Evolutionary conservation across 2,329 filamentous ascomycete species (phyloP).

Genomic region (Fusarium annulatum): DNA sequence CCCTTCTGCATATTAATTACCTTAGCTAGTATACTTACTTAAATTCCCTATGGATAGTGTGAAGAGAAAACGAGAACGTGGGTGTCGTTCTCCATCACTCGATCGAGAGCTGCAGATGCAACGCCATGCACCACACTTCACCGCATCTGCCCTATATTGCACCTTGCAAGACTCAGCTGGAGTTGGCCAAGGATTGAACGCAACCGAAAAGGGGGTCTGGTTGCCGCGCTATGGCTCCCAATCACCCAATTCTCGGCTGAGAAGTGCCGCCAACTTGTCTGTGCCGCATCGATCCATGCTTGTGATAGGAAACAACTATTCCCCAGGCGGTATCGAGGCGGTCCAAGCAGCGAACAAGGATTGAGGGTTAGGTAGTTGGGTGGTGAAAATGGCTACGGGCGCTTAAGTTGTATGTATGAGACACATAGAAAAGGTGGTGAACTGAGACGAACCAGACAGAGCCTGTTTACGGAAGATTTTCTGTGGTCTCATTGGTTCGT

Average conservation of each 20-base stretch:
- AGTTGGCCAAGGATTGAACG: not conserved
- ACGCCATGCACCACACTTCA: slow-evolving; percentile 2
- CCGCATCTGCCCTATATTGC: not conserved
- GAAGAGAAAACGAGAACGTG: not conserved
- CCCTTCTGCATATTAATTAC: slow-evolving; percentile 16
- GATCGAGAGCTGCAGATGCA: slow-evolving; percentile 23
- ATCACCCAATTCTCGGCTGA: slow-evolving; percentile 21
- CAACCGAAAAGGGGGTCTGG: not conserved
- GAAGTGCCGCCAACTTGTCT: slow-evolving; percentile 23
- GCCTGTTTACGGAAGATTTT: slow-evolving; percentile 15
- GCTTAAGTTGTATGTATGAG: slow-evolving; percentile 22
- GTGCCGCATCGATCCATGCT: slow-evolving; percentile 8
- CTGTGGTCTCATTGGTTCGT: slow-evolving; percentile 7
- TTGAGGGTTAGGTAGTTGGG: not conserved
- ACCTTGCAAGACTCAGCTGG: slow-evolving; percentile 17
- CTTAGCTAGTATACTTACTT: not conserved
- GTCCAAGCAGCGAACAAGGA: slow-evolving; percentile 13
- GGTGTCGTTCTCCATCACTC: slow-evolving; percentile 23
- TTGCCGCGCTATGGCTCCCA: slow-evolving; percentile 16
- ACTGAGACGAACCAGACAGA: not conserved
- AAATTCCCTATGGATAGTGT: not conserved
- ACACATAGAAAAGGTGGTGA: slow-evolving; percentile 10
- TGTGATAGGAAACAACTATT: slow-evolving; percentile 5
- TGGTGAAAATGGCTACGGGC: slow-evolving; percentile 19
- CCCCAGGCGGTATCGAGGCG: not conserved